Evolutionary conservation across 805 yeast species (phyloP).

Genomic region (Isabelozyma pseudorhagii): DNA sequence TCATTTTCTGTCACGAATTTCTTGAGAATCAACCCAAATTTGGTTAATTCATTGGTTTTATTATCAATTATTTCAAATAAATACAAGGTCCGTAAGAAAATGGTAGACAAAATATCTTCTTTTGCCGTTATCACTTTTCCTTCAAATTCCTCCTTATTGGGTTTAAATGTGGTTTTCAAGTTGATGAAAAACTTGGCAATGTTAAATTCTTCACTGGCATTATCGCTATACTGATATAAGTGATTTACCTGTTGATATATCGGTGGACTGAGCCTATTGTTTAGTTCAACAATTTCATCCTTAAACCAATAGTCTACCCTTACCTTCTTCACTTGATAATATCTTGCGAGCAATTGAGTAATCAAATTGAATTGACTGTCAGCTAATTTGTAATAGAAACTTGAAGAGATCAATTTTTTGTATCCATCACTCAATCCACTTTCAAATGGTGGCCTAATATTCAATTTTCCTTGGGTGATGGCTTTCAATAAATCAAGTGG

Average conservation of each 20-base stretch:
- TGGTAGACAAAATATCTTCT: slow-evolving; percentile 55
- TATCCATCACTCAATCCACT: slow-evolving; percentile 58
- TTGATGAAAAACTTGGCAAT: slow-evolving; percentile 20
- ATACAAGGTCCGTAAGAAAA: slow-evolving; percentile 50
- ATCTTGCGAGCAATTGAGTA: slow-evolving; percentile 74
- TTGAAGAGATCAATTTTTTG: slow-evolving; percentile 48
- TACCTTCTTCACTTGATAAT: slow-evolving; percentile 73
- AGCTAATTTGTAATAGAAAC: slow-evolving; percentile 46
- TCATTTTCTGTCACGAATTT: slow-evolving; percentile 19
- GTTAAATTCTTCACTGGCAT: slow-evolving; percentile 18
- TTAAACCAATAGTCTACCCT: slow-evolving; percentile 54
- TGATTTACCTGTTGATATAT: slow-evolving; percentile 36
- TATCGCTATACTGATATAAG: slow-evolving; percentile 13
- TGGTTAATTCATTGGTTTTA: slow-evolving; percentile 39
- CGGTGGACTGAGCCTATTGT: slow-evolving; percentile 55
- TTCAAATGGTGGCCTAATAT: slow-evolving; percentile 66
- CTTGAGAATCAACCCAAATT: slow-evolving; percentile 51
- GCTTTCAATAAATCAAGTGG: slow-evolving; percentile 64
- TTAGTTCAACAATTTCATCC: slow-evolving; percentile 41
- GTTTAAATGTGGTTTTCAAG: slow-evolving; percentile 10
- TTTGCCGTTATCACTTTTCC: slow-evolving; percentile 3
- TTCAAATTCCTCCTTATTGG: slow-evolving; percentile 14
- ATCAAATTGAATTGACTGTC: slow-evolving; percentile 64
- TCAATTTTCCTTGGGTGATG: slow-evolving; percentile 58
- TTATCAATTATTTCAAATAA: slow-evolving; percentile 48